phyloP scores from a whole-genome alignment of 331 rosid species.

The Prunus yedoensis region DNA sequence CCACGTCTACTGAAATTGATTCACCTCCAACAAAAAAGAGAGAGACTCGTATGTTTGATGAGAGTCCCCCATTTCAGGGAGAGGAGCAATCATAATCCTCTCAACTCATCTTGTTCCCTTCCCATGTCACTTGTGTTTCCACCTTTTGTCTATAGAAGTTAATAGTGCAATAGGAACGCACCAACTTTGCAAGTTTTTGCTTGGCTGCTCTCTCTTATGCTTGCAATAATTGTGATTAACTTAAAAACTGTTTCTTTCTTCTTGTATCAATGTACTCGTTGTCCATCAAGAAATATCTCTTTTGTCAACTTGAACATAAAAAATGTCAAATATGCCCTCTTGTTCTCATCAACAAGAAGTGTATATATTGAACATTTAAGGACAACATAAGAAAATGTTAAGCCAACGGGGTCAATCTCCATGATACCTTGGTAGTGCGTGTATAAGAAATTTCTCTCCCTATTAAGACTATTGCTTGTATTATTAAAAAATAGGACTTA shows the following conservation, averaged over 20 bases:
- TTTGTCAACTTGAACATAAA: no score
- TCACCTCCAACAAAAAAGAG: constrained; percentile 1
- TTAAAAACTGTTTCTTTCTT: neutral
- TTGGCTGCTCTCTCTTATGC: neutral
- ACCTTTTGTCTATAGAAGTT: neutral
- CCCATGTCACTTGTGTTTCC: neutral
- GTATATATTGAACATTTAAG: no score
- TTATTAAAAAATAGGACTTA: no score
- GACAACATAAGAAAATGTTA: no score
- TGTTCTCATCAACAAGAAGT: no score
- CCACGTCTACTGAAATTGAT: constrained; percentile 20
- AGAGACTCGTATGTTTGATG: constrained; percentile 23
- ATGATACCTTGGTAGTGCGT: no score
- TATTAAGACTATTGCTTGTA: no score
- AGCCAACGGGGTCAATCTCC: no score
- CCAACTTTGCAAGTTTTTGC: neutral
- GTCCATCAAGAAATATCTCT: no score
- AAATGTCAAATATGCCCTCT: no score
- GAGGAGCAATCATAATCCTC: constrained; percentile 22
- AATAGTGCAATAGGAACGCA: neutral
- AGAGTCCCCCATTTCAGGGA: constrained; percentile 8
- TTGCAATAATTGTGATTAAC: neutral
- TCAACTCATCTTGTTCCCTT: constrained; percentile 1
- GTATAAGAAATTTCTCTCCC: no score
- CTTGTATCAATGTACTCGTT: neutral